These are phyloP conservation scores for Senna siamea DNA, from an alignment of 306 rosid species.

Conservation along the genomic window DNA sequence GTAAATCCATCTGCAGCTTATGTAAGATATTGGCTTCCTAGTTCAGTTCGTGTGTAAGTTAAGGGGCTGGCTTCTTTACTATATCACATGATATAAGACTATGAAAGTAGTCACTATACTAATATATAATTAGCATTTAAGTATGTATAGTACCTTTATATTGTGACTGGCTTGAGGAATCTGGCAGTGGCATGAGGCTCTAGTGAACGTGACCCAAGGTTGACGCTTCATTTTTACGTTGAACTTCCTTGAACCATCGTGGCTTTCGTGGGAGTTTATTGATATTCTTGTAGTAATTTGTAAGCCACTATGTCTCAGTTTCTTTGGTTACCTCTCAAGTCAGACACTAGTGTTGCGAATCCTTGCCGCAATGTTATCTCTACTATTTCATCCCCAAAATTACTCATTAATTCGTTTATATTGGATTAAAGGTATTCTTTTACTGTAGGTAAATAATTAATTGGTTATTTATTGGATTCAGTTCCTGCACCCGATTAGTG, in stretches of 20 bases:
- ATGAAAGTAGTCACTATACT: neutral
- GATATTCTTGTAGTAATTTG: too few species aligned
- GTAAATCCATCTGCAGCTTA: slow-evolving; percentile 35
- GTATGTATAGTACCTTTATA: neutral
- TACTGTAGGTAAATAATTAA: neutral
- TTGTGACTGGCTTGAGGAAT: slow-evolving; percentile 8
- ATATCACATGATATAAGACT: slow-evolving; percentile 25
- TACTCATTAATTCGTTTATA: too few species aligned
- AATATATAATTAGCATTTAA: neutral
- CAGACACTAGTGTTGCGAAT: neutral
- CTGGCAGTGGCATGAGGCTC: neutral
- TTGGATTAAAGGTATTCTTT: too few species aligned
- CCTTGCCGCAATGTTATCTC: neutral
- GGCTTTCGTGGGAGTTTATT: too few species aligned
- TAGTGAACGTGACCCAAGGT: neutral
- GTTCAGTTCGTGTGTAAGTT: slow-evolving; percentile 27
- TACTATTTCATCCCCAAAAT: neutral
- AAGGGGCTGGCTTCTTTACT: slow-evolving; percentile 27
- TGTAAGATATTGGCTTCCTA: slow-evolving; percentile 18
- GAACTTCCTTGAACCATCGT: neutral
- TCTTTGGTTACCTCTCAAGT: neutral
- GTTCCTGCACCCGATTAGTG: neutral
- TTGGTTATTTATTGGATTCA: too few species aligned
- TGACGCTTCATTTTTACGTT: neutral
- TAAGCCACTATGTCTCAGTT: neutral